Evolutionary conservation across 78 protist genomes (phyloP).

Genomic region (Fonticula alba): DNA sequence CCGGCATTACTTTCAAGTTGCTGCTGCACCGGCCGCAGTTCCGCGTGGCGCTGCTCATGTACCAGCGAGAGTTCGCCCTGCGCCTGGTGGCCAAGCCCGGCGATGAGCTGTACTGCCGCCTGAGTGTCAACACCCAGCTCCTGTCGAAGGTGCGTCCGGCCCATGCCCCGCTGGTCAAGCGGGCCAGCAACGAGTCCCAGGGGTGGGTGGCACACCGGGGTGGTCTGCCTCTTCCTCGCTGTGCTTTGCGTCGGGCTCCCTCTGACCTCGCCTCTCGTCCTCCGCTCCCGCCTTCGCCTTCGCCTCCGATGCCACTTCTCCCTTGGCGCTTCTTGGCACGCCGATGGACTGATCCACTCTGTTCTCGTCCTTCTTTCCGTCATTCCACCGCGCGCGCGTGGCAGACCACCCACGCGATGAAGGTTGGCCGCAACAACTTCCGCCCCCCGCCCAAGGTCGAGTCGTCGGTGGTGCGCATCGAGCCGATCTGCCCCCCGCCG

Average conservation of each 20-base stretch:
- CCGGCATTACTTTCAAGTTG: constrained; percentile 89
- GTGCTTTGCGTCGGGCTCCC: too few relatives aligned
- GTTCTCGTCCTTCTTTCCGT: constrained; percentile 78
- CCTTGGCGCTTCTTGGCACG: neutral
- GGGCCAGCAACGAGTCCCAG: too few relatives aligned
- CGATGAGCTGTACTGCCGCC: constrained; percentile 87
- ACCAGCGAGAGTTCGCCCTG: constrained; percentile 94
- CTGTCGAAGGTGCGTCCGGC: constrained; percentile 44
- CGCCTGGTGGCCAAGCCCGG: constrained; percentile 86
- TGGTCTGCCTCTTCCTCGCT: too few relatives aligned
- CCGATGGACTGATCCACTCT: too few relatives aligned
- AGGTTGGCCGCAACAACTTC: constrained; percentile 77
- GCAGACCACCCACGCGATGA: constrained; percentile 74
- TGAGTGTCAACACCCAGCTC: constrained; percentile 74
- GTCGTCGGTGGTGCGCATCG: constrained; percentile 82
- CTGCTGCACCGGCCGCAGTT: constrained; percentile 74
- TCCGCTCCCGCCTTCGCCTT: neutral
- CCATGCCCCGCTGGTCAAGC: too few relatives aligned
- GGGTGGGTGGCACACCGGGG: too few relatives aligned
- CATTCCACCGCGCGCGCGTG: constrained; percentile 78
- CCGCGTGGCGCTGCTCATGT: constrained; percentile 84
- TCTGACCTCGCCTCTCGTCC: neutral
- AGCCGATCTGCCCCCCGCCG: constrained; percentile 88
- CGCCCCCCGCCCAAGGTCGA: constrained; percentile 99
- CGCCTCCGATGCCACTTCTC: neutral